Percentiles rank a stretch among this genome's conserved stretches.
These are phyloP conservation scores for Bipolaris zeicola DNA, from an alignment of 2,329 filamentous ascomycete genomes.

Conservation along the genomic window DNA sequence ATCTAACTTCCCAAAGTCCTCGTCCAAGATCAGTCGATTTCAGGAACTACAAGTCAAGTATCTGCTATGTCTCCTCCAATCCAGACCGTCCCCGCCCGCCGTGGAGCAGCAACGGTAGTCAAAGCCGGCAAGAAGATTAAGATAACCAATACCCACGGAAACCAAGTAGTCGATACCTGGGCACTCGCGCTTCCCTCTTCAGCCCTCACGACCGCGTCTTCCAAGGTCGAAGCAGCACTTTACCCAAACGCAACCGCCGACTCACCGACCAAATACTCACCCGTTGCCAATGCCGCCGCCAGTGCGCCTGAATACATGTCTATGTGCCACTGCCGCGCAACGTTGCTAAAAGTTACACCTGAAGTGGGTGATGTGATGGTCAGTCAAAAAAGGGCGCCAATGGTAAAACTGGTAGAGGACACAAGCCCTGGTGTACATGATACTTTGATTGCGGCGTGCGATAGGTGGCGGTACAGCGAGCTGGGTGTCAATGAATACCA, in stretches of 20 bases:
- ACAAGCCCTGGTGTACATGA: conserved; percentile 44
- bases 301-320: conserved; percentile 42
- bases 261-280: conserved; percentile 30
- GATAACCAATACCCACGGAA: conserved; percentile 56
- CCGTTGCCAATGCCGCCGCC: conserved; percentile 34
- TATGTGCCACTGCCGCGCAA: conserved; percentile 45
- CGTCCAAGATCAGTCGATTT: neutral
- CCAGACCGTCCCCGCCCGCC: conserved; percentile 52
- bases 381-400: conserved; percentile 41
- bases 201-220: conserved; percentile 22
- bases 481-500: conserved; percentile 41
- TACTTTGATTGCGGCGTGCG: conserved; percentile 45
- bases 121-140: conserved; percentile 50
- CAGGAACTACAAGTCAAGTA: neutral
- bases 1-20: neutral
- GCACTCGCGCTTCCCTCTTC: conserved; percentile 49
- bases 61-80: conserved; percentile 19
- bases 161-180: conserved; percentile 59
- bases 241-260: conserved; percentile 35
- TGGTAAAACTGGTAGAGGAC: conserved; percentile 44
- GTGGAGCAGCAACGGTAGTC: conserved; percentile 51
- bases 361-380: conserved; percentile 38
- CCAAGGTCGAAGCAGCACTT: conserved; percentile 35
- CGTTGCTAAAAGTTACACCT: conserved; percentile 36
- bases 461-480: conserved; percentile 44